These are phyloP conservation scores for Ilyonectria destructans DNA, from an alignment of 2,329 filamentous ascomycete genomes.

Conservation along the genomic window DNA sequence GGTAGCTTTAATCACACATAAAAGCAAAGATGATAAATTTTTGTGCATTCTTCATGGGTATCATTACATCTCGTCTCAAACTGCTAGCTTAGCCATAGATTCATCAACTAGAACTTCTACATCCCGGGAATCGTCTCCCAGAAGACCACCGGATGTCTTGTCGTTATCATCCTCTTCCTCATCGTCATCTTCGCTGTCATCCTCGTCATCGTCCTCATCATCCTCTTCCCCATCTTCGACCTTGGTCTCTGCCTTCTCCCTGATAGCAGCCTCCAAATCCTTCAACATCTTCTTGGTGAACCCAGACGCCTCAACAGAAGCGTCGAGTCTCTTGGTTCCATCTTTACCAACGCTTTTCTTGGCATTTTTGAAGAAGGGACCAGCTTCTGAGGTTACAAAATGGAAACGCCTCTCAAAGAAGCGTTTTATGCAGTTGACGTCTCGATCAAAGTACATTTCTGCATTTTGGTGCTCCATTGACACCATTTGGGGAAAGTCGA, in stretches of 20 bases:
- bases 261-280: slow-evolving; percentile 92
- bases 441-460: slow-evolving; percentile 97
- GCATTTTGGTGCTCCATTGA: slow-evolving; percentile 95
- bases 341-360: slow-evolving; percentile 81
- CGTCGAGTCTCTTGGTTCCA: slow-evolving; percentile 81
- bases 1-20: slow-evolving; percentile 15
- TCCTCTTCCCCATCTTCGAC: slow-evolving; percentile 56
- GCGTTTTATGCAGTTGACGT: slow-evolving; percentile 94
- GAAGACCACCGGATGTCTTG: slow-evolving; percentile 39
- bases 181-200: slow-evolving; percentile 41
- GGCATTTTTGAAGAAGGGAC: slow-evolving; percentile 89
- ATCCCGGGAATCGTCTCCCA: slow-evolving; percentile 40
- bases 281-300: slow-evolving; percentile 98
- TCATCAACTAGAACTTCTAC: slow-evolving; percentile 43
- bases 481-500: slow-evolving; percentile 99
- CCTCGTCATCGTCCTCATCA: slow-evolving; percentile 50
- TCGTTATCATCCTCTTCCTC: slow-evolving; percentile 39
- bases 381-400: slow-evolving; percentile 85
- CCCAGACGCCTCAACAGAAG: slow-evolving; percentile 91
- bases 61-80: slow-evolving; percentile 45
- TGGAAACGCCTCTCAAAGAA: slow-evolving; percentile 94
- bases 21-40: slow-evolving; percentile 2
- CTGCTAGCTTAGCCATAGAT: slow-evolving; percentile 50
- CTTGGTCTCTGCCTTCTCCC: slow-evolving; percentile 76
- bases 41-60: slow-evolving; percentile 42